Conservation (phyloP, 2,329 filamentous ascomycete species). For the Fonsecaea nubica region DNA sequence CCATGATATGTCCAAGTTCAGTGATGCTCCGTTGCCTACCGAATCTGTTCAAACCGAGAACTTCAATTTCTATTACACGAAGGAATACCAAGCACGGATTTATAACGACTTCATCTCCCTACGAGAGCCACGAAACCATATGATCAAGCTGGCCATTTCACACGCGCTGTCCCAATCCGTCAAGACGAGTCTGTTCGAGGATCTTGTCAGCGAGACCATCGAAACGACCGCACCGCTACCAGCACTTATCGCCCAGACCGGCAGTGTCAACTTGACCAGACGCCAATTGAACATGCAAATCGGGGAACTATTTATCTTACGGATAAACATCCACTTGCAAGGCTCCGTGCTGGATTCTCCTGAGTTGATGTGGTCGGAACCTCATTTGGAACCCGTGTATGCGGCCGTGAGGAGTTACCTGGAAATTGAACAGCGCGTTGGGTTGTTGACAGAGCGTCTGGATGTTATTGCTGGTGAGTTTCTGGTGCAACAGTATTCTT, state of each 20-base stretch:
- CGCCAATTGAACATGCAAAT: conserved; percentile 99
- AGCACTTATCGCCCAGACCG: conserved; percentile 87
- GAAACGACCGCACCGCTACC: conserved; percentile 92
- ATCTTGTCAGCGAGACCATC: conserved; percentile 91
- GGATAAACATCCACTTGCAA: conserved; percentile 98
- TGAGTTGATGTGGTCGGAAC: conserved; percentile 98
- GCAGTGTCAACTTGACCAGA: conserved; percentile 86
- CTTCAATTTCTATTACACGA: conserved; percentile 99
- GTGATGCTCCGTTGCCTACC: conserved; percentile 82
- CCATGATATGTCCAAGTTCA: conserved; percentile 93
- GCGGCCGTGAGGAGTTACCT: conserved; percentile 93
- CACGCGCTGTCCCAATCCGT: conserved; percentile 95
- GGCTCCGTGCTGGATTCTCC: conserved; percentile 95
- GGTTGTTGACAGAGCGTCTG: conserved; percentile 84
- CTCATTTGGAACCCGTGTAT: conserved; percentile 94
- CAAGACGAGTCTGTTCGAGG: conserved; percentile 97
- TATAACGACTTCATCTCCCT: conserved; percentile 99
- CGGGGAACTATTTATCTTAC: conserved; percentile 94
- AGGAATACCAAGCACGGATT: conserved; percentile 96
- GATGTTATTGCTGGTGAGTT: conserved; percentile 71
- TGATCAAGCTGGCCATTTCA: conserved; percentile 96
- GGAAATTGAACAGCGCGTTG: conserved; percentile 96
- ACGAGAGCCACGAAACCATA: conserved; percentile 92
- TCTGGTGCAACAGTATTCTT: not conserved
- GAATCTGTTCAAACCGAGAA: conserved; percentile 95